Conservation (phyloP, 2,329 filamentous ascomycete species). For the Scleromitrula shiraiana region DNA sequence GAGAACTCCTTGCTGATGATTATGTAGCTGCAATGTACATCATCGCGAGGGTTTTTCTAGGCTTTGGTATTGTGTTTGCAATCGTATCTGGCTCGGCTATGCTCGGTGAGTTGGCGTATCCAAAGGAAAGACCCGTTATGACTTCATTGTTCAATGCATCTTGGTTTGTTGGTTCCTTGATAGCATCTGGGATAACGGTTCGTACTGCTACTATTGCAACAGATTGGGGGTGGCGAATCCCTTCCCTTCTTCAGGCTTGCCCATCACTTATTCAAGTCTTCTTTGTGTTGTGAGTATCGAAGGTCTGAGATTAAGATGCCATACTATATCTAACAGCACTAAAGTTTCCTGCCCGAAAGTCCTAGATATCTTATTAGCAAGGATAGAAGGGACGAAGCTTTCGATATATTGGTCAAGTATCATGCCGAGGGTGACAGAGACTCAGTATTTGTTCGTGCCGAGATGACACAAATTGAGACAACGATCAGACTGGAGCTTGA, state of each 20-base stretch:
- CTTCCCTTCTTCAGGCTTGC: constrained; percentile 33
- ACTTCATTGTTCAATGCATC: constrained; percentile 48
- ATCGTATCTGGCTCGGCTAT: constrained; percentile 45
- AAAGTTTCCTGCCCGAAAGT: constrained; percentile 43
- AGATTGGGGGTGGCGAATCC: constrained; percentile 36
- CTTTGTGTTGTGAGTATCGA: constrained; percentile 12
- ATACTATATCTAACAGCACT: background rate
- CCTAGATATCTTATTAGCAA: constrained; percentile 50
- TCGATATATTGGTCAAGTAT: constrained; percentile 44
- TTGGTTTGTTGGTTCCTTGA: constrained; percentile 31
- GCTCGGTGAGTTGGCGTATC: constrained; percentile 46
- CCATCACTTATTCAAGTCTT: constrained; percentile 21
- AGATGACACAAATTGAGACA: constrained; percentile 52
- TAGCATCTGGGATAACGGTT: constrained; percentile 34
- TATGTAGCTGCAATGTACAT: constrained; percentile 42
- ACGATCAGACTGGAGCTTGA: constrained; percentile 49
- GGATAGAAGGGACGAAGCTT: constrained; percentile 48
- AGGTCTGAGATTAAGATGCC: background rate
- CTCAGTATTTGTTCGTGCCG: constrained; percentile 47
- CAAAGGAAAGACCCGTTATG: constrained; percentile 44
- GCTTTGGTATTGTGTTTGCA: constrained; percentile 43
- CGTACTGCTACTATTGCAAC: constrained; percentile 35
- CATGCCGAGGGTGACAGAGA: constrained; percentile 44
- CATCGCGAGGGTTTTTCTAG: constrained; percentile 43
- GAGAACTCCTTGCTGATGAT: constrained; percentile 23